phyloP scores from a whole-genome alignment of 1,284 basidiomycete species.

The Apiotrichum montevideense region DNA sequence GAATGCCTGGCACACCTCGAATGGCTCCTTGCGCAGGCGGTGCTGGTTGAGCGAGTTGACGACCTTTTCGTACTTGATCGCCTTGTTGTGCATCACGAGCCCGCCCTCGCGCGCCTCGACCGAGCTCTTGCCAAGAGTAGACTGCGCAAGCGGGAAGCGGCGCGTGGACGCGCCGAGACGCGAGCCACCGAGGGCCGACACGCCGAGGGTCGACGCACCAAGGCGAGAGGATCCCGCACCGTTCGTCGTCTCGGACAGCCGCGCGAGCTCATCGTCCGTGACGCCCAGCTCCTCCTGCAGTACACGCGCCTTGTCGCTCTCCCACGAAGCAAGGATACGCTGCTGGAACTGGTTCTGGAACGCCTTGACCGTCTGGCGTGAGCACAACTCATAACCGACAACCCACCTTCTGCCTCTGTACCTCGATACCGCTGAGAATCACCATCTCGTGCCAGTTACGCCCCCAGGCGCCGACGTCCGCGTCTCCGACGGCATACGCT shows the following conservation, averaged over 20 bases:
- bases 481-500: conserved; percentile 28
- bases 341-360: conserved; percentile 44
- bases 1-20: conserved; percentile 32
- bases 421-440: conserved; percentile 42
- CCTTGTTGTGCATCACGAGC: conserved; percentile 70
- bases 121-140: conserved; percentile 24
- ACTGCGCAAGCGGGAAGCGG: conserved; percentile 36
- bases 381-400: too few relatives aligned
- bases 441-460: conserved; percentile 46
- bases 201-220: conserved; percentile 13
- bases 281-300: conserved; percentile 44
- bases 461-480: conserved; percentile 39
- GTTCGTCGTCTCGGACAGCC: conserved; percentile 14
- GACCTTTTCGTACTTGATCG: conserved; percentile 88
- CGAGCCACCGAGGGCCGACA: conserved; percentile 28
- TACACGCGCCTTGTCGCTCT: conserved; percentile 37
- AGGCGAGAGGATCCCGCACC: neutral
- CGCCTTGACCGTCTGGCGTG: conserved; percentile 33
- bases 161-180: conserved; percentile 30
- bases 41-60: conserved; percentile 55
- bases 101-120: conserved; percentile 37
- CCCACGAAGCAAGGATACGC: conserved; percentile 40
- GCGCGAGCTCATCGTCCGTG: conserved; percentile 40
- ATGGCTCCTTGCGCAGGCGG: conserved; percentile 34
- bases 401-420: conserved; percentile 38